Base-by-base conservation (phyloP, 305 asterid genomes). In the Ilex paraguariensis region DNA sequence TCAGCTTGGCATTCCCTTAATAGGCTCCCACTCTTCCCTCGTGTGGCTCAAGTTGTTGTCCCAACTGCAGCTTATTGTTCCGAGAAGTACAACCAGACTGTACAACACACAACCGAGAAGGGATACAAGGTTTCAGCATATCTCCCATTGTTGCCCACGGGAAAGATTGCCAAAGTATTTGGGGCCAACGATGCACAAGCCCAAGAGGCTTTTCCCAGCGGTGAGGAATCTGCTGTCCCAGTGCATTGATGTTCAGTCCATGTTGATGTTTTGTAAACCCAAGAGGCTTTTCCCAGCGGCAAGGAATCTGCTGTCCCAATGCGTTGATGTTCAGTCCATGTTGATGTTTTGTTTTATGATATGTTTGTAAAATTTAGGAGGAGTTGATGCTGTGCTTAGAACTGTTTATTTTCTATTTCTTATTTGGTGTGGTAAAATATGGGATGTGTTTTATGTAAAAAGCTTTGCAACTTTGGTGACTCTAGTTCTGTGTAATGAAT, bases 71-170 rank as follows among this genome's bases (percentile, higher is more conserved):
- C 80, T 66, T 89, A 81, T 60, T 86, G 74, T 45, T 69, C 95
- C 2, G 87, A 80, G 64, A 90, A 65, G 75, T 92, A 92, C 79
- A 92, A 92, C 70, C 82, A 82, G 51, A 74, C 91, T 30, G 94
- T 92, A 46, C 87, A 77, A 44, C 62, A 53, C 52, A 74, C 90
- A 11, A 87, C 95, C 4, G 87, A 76, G 73, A 82, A 82, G 69
- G 97, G 98, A n/a, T 92, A 80, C 84, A 82, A 56, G 81, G 82
- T 87, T 40, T 91, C 94, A 0, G 66, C 84, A 0, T 88, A 78
- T 79, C 86, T 92, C 46, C 98, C 98, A 2, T 72, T 87, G 82
- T 90, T 85, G 5, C 96, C 98, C 4, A 84, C 88, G 3, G 87
- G 76, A 33, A 90, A 66, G 86, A 92, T 92, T 44, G 85, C 93